phyloP scores from a whole-genome alignment of 768 basidiomycete species.

The Lactifluus subvellereus region DNA sequence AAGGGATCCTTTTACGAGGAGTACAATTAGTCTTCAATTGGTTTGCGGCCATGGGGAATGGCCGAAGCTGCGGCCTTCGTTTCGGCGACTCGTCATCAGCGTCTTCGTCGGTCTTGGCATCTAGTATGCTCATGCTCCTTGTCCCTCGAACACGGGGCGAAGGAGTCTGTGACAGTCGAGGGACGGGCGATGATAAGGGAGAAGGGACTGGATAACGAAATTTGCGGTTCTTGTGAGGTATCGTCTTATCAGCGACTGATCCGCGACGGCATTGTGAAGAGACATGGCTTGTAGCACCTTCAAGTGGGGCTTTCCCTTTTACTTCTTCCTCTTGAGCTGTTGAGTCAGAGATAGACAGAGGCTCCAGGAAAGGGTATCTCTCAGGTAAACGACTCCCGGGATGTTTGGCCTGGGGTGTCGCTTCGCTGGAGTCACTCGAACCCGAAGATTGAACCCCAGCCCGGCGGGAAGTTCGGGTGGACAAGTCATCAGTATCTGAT shows the following conservation, averaged over 20 bases:
- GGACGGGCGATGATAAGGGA: conserved; percentile 20
- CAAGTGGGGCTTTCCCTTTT: neutral
- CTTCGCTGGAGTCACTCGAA: conserved; percentile 3
- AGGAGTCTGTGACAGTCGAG: neutral
- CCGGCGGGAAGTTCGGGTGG: neutral
- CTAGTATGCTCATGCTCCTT: neutral
- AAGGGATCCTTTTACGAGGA: neutral
- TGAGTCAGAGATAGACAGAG: conserved; percentile 9
- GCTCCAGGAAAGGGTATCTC: conserved; percentile 5
- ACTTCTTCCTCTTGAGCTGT: neutral
- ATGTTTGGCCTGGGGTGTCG: conserved; percentile 15
- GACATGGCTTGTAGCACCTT: neutral
- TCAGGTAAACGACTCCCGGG: neutral
- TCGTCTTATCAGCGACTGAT: neutral
- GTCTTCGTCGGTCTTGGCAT: conserved; percentile 4
- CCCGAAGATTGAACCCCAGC: neutral
- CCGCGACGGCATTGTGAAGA: neutral
- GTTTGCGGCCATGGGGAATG: conserved; percentile 20
- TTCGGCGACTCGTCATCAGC: conserved; percentile 5
- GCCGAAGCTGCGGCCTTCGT: conserved; percentile 8
- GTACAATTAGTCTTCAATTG: neutral
- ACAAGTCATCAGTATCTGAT: neutral
- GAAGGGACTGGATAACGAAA: conserved; percentile 19
- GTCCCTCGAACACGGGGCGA: neutral
- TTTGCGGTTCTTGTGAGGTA: conserved; percentile 5